These are phyloP conservation scores for Penicillium daleae DNA, from an alignment of 495 filamentous ascomycete genomes.

Conservation along the genomic window DNA sequence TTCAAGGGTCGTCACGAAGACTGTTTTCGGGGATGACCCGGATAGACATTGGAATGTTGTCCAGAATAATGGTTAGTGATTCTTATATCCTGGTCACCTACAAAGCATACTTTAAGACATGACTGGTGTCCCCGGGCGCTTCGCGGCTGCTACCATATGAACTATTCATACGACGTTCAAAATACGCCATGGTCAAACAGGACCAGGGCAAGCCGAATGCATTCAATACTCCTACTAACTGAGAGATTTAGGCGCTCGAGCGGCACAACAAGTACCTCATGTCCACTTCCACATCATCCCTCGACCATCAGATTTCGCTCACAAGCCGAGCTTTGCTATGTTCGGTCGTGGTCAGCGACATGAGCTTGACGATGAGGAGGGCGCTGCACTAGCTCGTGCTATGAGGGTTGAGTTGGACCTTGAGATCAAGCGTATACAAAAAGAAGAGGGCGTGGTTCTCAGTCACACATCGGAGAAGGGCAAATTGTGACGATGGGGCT, in stretches of 20 bases:
- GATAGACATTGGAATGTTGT: conserved; percentile 75
- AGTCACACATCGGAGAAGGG: conserved; percentile 21
- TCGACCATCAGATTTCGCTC: conserved; percentile 48
- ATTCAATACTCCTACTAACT: background rate
- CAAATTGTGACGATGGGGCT: conserved; percentile 28
- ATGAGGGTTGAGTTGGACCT: conserved; percentile 64
- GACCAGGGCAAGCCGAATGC: background rate
- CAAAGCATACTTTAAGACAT: background rate
- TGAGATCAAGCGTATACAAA: conserved; percentile 53
- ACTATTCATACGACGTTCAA: background rate
- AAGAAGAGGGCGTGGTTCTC: conserved; percentile 49
- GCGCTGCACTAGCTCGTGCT: conserved; percentile 59
- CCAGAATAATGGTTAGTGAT: conserved; percentile 81
- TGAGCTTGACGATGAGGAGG: conserved; percentile 88
- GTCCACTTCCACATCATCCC: conserved; percentile 94
- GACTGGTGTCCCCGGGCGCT: background rate
- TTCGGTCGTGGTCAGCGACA: conserved; percentile 82
- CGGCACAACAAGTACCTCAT: conserved; percentile 89
- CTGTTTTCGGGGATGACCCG: conserved; percentile 41
- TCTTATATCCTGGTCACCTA: conserved; percentile 10
- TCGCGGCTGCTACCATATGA: background rate
- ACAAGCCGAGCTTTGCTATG: conserved; percentile 68
- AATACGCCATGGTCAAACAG: background rate
- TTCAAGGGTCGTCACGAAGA: conserved; percentile 66
- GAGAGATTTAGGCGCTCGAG: conserved; percentile 60